Conservation (phyloP, 805 yeast species). For the Metschnikowia vanudenii region DNA sequence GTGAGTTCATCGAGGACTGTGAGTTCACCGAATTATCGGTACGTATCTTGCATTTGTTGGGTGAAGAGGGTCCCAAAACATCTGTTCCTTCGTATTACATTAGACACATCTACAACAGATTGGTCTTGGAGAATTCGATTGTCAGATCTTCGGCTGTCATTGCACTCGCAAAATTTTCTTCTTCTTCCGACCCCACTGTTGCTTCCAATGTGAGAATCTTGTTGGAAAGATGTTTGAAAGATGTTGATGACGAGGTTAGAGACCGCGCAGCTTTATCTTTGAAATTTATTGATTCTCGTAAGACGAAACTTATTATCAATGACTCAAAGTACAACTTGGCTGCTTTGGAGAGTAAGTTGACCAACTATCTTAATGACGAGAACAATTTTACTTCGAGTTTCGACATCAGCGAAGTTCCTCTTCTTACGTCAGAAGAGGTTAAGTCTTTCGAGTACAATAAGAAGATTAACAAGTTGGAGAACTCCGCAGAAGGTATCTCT, state of each 20-base stretch:
- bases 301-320: constrained; percentile 57
- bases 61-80: constrained; percentile 91
- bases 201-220: constrained; percentile 69
- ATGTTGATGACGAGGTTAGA: constrained; percentile 94
- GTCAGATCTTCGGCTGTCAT: constrained; percentile 95
- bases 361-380: constrained; percentile 62
- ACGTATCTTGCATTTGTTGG: constrained; percentile 87
- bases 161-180: constrained; percentile 87
- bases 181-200: constrained; percentile 67
- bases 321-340: constrained; percentile 69
- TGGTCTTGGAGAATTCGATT: constrained; percentile 91
- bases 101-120: constrained; percentile 94
- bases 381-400: constrained; percentile 56
- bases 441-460: constrained; percentile 61
- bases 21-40: constrained; percentile 92
- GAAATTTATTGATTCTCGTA: constrained; percentile 49
- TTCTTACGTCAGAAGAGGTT: constrained; percentile 63
- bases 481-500: constrained; percentile 19
- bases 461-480: constrained; percentile 43
- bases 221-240: constrained; percentile 79
- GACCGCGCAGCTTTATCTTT: constrained; percentile 92
- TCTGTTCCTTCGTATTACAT: constrained; percentile 85
- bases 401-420: constrained; percentile 67
- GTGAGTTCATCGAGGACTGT: constrained; percentile 98
- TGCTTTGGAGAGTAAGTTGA: constrained; percentile 74